Conservation (phyloP, 257 asterid genomes). For the Capsicum chinense region DNA sequence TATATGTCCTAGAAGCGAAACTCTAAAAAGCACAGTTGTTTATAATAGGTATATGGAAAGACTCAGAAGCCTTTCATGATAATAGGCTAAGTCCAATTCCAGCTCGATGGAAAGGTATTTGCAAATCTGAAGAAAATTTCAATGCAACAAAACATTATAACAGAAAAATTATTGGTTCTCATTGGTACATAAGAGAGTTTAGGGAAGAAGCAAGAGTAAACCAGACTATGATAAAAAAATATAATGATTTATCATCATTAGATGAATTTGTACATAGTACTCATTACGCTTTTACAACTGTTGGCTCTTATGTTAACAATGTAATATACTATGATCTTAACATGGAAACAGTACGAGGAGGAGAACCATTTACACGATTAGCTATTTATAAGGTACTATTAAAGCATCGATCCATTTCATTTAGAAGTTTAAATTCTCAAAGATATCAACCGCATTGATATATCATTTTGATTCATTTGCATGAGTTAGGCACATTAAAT, state of each 20-base stretch:
- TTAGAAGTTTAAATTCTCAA: no score
- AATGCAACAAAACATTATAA: neutral
- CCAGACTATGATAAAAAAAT: neutral
- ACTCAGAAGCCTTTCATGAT: slow-evolving; percentile 28
- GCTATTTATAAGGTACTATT: neutral
- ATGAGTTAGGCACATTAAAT: no score
- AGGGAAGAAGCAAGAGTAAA: neutral
- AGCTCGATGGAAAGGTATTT: slow-evolving; percentile 30
- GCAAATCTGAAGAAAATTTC: neutral
- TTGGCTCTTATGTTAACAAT: neutral
- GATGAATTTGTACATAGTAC: neutral
- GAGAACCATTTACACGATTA: neutral
- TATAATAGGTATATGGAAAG: neutral
- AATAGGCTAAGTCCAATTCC: slow-evolving; percentile 32
- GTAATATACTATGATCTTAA: neutral
- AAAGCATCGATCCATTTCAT: no score
- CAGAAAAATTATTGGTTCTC: neutral
- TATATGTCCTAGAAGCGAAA: no score
- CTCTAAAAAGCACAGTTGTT: neutral
- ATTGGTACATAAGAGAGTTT: neutral
- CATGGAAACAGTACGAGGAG: neutral
- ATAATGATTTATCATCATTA: neutral
- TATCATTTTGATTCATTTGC: no score
- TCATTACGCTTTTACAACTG: neutral
- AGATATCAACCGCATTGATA: no score